Conservation (phyloP, 2,329 filamentous ascomycete genomes). For the Fusarium falciforme region DNA sequence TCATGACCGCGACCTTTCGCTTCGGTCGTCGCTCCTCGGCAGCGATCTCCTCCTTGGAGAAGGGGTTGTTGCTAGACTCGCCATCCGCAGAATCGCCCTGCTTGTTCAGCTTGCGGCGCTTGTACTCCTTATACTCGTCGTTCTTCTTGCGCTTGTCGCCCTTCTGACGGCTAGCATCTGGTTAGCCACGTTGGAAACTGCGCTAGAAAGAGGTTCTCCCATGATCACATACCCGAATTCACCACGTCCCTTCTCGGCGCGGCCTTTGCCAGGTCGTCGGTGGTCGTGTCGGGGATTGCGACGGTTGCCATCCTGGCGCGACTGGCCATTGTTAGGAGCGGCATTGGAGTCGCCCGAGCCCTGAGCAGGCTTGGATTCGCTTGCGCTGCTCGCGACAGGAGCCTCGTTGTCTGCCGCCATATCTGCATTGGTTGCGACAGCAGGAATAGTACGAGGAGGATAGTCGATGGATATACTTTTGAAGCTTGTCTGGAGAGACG, state of each 20-base stretch:
- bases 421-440: slow-evolving; percentile 45
- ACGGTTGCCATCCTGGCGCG: slow-evolving; percentile 39
- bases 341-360: slow-evolving; percentile 35
- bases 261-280: slow-evolving; percentile 43
- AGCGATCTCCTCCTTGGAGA: slow-evolving; percentile 83
- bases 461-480: slow-evolving; percentile 21
- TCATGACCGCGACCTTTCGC: slow-evolving; percentile 93
- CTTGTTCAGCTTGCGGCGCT: slow-evolving; percentile 55
- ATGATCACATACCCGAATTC: slow-evolving; percentile 45
- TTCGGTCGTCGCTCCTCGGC: slow-evolving; percentile 90
- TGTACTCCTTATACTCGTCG: slow-evolving; percentile 55
- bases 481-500: slow-evolving; percentile 23
- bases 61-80: slow-evolving; percentile 57
- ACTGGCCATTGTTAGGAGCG: slow-evolving; percentile 26
- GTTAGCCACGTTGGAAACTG: slow-evolving; percentile 50
- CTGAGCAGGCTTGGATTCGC: slow-evolving; percentile 24
- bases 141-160: slow-evolving; percentile 54
- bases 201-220: slow-evolving; percentile 2
- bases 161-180: slow-evolving; percentile 50
- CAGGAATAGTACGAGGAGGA: neutral
- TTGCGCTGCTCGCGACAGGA: slow-evolving; percentile 42
- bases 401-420: slow-evolving; percentile 49
- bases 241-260: slow-evolving; percentile 46
- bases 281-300: slow-evolving; percentile 46
- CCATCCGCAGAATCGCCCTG: slow-evolving; percentile 48